Evolutionary conservation across 2,329 filamentous ascomycete genomes (phyloP).

Genomic region (Raffaelea ambrosiae): DNA sequence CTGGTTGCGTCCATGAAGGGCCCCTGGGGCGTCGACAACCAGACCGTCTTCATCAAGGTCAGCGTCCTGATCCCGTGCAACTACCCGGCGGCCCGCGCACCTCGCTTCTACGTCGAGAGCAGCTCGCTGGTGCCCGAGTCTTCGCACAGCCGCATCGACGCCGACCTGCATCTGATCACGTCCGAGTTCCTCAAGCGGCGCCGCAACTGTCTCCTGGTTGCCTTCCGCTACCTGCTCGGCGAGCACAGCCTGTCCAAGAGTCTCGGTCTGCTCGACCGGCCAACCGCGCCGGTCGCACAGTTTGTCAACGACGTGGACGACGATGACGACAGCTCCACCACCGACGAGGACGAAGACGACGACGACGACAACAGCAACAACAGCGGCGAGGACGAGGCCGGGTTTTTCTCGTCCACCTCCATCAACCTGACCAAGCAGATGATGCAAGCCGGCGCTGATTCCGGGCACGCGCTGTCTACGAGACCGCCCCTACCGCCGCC

Average conservation of each 20-base stretch:
- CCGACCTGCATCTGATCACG: constrained; percentile 49
- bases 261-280: constrained; percentile 47
- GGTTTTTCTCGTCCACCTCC: neutral
- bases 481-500: constrained; percentile 33
- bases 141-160: constrained; percentile 42
- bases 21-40: constrained; percentile 50
- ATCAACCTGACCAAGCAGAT: constrained; percentile 46
- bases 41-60: constrained; percentile 53
- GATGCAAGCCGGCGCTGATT: constrained; percentile 15
- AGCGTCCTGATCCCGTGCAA: constrained; percentile 49
- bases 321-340: constrained; percentile 23
- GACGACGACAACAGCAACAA: constrained; percentile 53
- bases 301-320: constrained; percentile 44
- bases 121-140: constrained; percentile 53
- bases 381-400: neutral
- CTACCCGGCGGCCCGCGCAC: constrained; percentile 50
- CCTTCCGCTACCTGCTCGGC: constrained; percentile 55
- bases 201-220: constrained; percentile 54
- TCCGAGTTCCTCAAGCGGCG: constrained; percentile 46
- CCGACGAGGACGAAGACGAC: constrained; percentile 36
- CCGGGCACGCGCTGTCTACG: neutral
- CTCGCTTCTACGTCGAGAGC: constrained; percentile 52
- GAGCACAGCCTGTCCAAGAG: constrained; percentile 53
- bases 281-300: constrained; percentile 53
- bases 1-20: constrained; percentile 55